Conservation (phyloP, 495 filamentous ascomycete species). For the Physcia stellaris region DNA sequence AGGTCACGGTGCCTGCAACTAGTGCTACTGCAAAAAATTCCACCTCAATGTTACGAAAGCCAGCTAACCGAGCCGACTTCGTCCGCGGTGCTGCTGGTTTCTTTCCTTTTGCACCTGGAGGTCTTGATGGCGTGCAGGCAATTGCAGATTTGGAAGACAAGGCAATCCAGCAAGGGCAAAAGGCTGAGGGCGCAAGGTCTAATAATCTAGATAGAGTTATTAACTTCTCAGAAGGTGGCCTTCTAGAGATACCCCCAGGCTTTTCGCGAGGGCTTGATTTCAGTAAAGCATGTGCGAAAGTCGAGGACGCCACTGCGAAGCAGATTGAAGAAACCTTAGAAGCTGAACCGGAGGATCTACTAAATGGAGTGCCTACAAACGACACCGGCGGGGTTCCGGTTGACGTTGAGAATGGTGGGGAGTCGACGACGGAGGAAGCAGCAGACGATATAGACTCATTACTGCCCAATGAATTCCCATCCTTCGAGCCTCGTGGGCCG, state of each 20-base stretch:
- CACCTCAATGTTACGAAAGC: conserved; percentile 77
- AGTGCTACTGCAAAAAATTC: conserved; percentile 94
- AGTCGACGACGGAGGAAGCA: conserved; percentile 29
- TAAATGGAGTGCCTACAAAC: conserved; percentile 29
- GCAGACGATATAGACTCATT: conserved; percentile 81
- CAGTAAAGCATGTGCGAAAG: conserved; percentile 42
- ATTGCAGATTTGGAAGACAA: conserved; percentile 64
- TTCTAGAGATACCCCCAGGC: conserved; percentile 74
- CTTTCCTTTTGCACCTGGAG: conserved; percentile 90
- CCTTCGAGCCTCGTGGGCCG: conserved; percentile 68
- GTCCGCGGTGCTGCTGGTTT: conserved; percentile 92
- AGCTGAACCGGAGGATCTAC: conserved; percentile 33
- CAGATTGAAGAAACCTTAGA: conserved; percentile 66
- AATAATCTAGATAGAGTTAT: conserved; percentile 62
- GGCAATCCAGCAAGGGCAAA: conserved; percentile 26
- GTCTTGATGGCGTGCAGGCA: conserved; percentile 75
- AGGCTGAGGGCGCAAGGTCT: conserved; percentile 29
- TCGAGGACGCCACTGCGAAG: conserved; percentile 43
- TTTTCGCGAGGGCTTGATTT: conserved; percentile 68
- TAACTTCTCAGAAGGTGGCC: conserved; percentile 60
- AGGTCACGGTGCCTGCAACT: conserved; percentile 82
- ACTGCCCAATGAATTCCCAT: conserved; percentile 86
- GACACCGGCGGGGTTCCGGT: conserved; percentile 21
- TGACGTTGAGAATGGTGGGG: conserved; percentile 9
- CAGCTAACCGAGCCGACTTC: conserved; percentile 78